Conservation (phyloP, 306 rosid genomes). For the Cyclanthera cordifolia region DNA sequence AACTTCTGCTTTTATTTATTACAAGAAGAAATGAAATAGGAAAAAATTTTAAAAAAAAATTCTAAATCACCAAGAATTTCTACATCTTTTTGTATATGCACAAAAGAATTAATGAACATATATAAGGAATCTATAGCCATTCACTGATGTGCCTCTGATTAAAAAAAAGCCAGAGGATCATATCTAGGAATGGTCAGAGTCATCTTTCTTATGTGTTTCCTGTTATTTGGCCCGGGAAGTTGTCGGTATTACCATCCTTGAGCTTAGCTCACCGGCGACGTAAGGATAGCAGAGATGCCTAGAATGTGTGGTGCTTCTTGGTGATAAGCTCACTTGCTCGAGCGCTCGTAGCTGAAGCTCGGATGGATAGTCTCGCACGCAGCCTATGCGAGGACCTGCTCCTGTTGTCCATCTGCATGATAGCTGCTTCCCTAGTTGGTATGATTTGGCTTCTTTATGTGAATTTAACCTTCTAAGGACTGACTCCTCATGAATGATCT, state of each 20-base stretch:
- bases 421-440: slow-evolving; percentile 75
- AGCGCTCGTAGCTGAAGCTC: slow-evolving; percentile 73
- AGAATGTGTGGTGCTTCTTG: slow-evolving; percentile 35
- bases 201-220: background rate
- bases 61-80: background rate
- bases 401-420: slow-evolving; percentile 98
- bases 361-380: slow-evolving; percentile 78
- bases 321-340: slow-evolving; percentile 82
- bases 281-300: slow-evolving; percentile 30
- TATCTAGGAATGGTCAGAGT: slow-evolving; percentile 5
- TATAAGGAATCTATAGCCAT: slow-evolving; percentile 3
- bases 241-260: background rate
- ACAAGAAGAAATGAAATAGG: background rate
- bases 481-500: slow-evolving; percentile 47
- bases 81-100: slow-evolving; percentile 2
- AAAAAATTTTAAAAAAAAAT: background rate
- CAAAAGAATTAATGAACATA: slow-evolving; percentile 9
- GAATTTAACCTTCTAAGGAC: slow-evolving; percentile 70
- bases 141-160: slow-evolving; percentile 9
- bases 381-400: slow-evolving; percentile 91
- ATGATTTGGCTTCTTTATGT: slow-evolving; percentile 60
- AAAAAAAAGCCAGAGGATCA: slow-evolving; percentile 11
- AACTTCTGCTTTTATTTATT: background rate
- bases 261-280: slow-evolving; percentile 12
- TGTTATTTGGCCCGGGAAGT: background rate